Base-by-base conservation (phyloP, 257 asterid species). In the Salvia rosmarinus region DNA sequence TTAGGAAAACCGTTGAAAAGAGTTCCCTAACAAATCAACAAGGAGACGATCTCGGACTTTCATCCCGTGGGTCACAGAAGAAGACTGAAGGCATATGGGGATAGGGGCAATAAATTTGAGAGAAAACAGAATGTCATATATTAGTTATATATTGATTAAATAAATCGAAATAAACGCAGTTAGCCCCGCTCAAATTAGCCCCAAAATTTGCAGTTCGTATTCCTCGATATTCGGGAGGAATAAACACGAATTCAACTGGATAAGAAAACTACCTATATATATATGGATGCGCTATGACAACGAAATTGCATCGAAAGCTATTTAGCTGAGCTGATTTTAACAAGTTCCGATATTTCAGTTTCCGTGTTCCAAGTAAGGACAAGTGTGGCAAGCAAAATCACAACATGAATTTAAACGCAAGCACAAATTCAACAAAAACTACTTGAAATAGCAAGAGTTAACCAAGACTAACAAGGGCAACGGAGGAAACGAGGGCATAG, bases 401-500 rank as follows among this genome's bases (percentile, higher is more conserved):
- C 30, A 64, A 42, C 19, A n/a, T 0, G 58, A 66, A 72, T 49
- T 71, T 55, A 46, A 43, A 69, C 4, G 11, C 57, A 30, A 69
- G 44, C 58, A 28, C 44, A 32, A 52, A 50, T 47, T 39, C 50
- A 64, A 77, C 21, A 34, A 57, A 35, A 61, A 61, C 32, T 37
- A 39, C 1, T 2, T 13, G 32, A 37, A 11, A 43, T 1, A 46
- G 19, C n/a, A 64, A 42, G 9, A 21, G 23, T 14, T 1, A 28
- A 14, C 9, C 68, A 3, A 0, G 54, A 81, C 90, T 78, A 14
- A 91, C 99, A 28, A 94, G 89, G 43, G 99, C 97, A 73, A 90
- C 86, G 47, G 82, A 67, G 49, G 96, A 88, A 70, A 94, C 97
- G 76, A 88, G 83, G 69, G 88, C 97, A 70, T 82, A 89, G 17